Base-by-base conservation (phyloP, 2,329 filamentous ascomycete genomes). In the Chaetomium olivaceum region DNA sequence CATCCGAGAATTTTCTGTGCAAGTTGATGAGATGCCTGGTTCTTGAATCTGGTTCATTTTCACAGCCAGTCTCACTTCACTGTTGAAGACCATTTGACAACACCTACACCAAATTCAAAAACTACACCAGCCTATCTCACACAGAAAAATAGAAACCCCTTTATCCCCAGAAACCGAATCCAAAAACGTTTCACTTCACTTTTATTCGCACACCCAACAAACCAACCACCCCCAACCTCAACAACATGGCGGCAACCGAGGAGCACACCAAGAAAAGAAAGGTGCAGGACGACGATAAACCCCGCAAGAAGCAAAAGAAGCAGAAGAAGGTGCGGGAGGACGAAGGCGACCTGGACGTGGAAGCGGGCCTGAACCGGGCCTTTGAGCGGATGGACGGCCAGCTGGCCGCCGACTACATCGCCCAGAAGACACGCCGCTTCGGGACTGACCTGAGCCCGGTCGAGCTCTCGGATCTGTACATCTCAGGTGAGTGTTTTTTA, bases 401-500 rank as follows among this genome's bases (percentile, higher is more conserved):
- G 70, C 82, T 97, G 51, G 80, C 97, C 56, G 91, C 93, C 1
- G 94, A 97, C 76, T 89, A 97, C 76, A 82, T 97, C 68, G 91
- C 91, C 7, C 89, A 95, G 74, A 87, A 91, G 74, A 89, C 91
- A 61, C 87, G 85, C 69, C 85, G 90, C 27, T 96, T 94, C 74
- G 91, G 92, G 62, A 87, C 86, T 31, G 90, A 97, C 61, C 77
- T 97, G 73, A 97, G 91, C 71, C 81, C 88, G 0, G 85, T 98
- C 50, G 95, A 99, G 78, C 80, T 96, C 36, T 89, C 91, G 64
- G 93, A 97, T 75, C 81, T 92, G 73, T 89, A 91, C 63, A 83
- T 98, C 61, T 88, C 92, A 71, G 89, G 92, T 93, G 82, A 71
- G 81, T 9, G 12, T 12, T 19, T n/a, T 9, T 19, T n/a, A 43